Conservation (phyloP, 2,329 filamentous ascomycete species). For the Calonectria pteridis region DNA sequence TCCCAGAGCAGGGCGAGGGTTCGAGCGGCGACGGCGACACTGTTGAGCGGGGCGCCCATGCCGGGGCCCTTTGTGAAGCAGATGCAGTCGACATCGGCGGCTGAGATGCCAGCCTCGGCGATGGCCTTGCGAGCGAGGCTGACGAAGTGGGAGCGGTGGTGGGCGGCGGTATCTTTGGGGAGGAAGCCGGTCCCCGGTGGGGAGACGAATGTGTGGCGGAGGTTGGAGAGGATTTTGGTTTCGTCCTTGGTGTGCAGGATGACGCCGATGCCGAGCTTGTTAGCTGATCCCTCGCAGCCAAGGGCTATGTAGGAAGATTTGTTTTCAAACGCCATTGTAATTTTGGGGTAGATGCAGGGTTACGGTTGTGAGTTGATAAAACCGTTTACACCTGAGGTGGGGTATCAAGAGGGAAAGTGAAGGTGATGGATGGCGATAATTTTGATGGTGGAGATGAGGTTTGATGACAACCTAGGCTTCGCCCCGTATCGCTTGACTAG, state of each 20-base stretch:
- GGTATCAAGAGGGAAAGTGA: constrained; percentile 18
- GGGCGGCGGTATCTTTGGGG: constrained; percentile 93
- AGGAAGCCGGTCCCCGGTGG: constrained; percentile 95
- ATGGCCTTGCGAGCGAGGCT: constrained; percentile 85
- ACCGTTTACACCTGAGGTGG: constrained; percentile 1
- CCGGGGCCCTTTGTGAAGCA: constrained; percentile 97
- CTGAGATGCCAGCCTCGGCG: constrained; percentile 71
- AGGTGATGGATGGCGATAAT: constrained; percentile 12
- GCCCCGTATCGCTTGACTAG: neutral
- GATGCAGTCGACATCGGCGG: constrained; percentile 85
- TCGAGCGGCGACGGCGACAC: constrained; percentile 87
- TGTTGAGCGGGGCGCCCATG: constrained; percentile 93
- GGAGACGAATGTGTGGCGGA: constrained; percentile 92
- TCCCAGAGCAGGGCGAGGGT: constrained; percentile 87
- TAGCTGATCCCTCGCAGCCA: constrained; percentile 89
- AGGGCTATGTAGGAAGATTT: constrained; percentile 64
- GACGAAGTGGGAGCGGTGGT: constrained; percentile 90
- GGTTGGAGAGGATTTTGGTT: constrained; percentile 84
- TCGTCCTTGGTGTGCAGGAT: constrained; percentile 78
- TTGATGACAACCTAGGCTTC: neutral
- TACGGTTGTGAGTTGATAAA: neutral
- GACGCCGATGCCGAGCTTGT: constrained; percentile 95
- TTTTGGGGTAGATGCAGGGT: neutral
- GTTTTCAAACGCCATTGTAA: constrained; percentile 44
- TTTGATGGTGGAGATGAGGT: neutral